Evolutionary conservation across 2,329 filamentous ascomycete genomes (phyloP), one percentile per base, ranked within the genome.

Genomic region (Venturia carpophila): DNA sequence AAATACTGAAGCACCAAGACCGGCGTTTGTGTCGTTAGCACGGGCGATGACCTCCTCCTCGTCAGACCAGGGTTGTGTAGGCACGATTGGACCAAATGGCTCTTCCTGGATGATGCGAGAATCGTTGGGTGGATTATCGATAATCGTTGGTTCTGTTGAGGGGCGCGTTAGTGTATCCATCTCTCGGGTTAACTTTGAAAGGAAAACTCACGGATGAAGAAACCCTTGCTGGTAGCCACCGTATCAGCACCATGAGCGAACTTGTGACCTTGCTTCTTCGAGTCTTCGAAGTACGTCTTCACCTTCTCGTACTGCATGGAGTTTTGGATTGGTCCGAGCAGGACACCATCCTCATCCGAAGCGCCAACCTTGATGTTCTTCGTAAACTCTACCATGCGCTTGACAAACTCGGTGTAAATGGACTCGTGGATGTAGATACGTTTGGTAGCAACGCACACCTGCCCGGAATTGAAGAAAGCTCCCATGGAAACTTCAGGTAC

Each of bases 291-390:
- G 70, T 74, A 75, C 30, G 69, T 69, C 68, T 76, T 74, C 68
- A 84, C 79, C 2, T 78, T 79, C 39, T 84, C 72, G 13, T 79
- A 82, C 68, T 86, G 83, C 72, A 87, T 81, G 65, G 75, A 75
- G 73, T 87, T 85, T 68, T 86, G 81, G 56, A 81, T 77, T 6
- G 85, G 75, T 76, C 86, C 87, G 1, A 86, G 82, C 66, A 81
- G 74, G 30, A 77, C 76, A 3, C 75, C 78, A 3, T 77, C 76
- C 3, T 73, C 70, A 63, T 75, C 71, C 10, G 71, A 71, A 9
- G 68, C 64, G 9, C 80, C 80, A 4, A 75, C 75, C 69, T 81
- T 80, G 65, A 83, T 68, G 30, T 21, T 70, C 67, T 76, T 77
- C 69, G 71, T 76, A 73, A 71, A 77, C 63, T 76, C 77, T 66